These are phyloP conservation scores for Dioscorea cayenensis DNA, from an alignment of 116 monocot genomes.

Conservation along the genomic window DNA sequence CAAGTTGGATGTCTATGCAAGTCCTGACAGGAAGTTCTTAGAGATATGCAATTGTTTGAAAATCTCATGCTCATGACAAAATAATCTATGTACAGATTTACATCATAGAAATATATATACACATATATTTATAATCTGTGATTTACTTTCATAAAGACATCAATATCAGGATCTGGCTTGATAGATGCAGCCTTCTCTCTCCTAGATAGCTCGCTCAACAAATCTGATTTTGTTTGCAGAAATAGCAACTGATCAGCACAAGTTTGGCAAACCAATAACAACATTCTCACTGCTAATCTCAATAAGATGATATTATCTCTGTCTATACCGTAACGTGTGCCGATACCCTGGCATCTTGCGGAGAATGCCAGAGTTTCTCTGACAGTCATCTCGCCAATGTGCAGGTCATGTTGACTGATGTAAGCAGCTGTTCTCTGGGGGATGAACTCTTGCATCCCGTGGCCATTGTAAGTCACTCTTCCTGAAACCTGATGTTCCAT, in stretches of 20 bases:
- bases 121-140: no score
- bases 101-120: no score
- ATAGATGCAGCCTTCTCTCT: constrained; percentile 85
- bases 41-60: no score
- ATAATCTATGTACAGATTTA: no score
- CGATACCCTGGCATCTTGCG: constrained; percentile 54
- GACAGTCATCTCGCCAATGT: constrained; percentile 56
- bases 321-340: constrained; percentile 36
- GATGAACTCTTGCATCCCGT: constrained; percentile 53
- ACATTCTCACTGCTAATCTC: neutral
- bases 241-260: neutral
- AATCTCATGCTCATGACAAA: no score
- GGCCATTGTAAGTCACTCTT: constrained; percentile 53
- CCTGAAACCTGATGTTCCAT: constrained; percentile 28
- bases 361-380: constrained; percentile 64
- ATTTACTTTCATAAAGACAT: constrained; percentile 89
- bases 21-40: no score
- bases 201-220: constrained; percentile 71
- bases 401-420: constrained; percentile 56
- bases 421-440: constrained; percentile 58
- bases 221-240: constrained; percentile 30
- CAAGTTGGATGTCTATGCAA: no score
- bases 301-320: neutral
- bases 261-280: neutral
- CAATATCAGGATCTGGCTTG: constrained; percentile 87